Evolutionary conservation across 2,329 filamentous ascomycete species (phyloP), one percentile per base, ranked within the genome.

Genomic region (Orbilia oligospora): DNA sequence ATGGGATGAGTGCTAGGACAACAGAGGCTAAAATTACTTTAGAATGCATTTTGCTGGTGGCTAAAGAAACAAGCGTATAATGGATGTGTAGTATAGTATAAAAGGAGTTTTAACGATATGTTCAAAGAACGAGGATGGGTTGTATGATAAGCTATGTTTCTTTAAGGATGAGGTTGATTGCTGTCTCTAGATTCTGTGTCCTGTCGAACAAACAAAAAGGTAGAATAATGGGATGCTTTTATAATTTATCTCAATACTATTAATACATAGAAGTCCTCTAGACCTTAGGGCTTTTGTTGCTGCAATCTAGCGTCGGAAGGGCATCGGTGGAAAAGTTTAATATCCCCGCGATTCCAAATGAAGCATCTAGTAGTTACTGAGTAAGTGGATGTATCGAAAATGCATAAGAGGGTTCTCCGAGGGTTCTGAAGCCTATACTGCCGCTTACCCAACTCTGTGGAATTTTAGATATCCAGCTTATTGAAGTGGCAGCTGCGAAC

Each of bases 21-120:
- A 76, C 14, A 20, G 65, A 76, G 27, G 65, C 22, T 14, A 66
- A 56, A 16, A 69, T 64, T 14, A 44, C 14, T n/a, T 73, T 67
- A 20, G 64, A 69, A 69, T 76, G 64, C 64, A 76, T 76, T 27
- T 63, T 69, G 9, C 18, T 24, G 24, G 16, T 18, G 16, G 14
- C 18, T 1, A 5, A 8, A 33, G 51, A 55, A 16, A 33, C 5
- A 33, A 12, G 2, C 9, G 33, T 36, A 36, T 36, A 36, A 36
- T 12, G 33, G 24, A 20, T 10, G 20, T 51, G n/a, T 5, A 46
- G 8, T 18, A 46, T 46, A 46, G 3, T 30, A 6, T 30, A 30
- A 46, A 16, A 9, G 5, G n/a, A 46, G 20, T 16, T 46, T 20
- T 20, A 46, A 16, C 1, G 6, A 30, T 36, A 20, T 9, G 44